Base-by-base conservation (phyloP, 345 rosid genomes). In the Gossypium ekmanianum region DNA sequence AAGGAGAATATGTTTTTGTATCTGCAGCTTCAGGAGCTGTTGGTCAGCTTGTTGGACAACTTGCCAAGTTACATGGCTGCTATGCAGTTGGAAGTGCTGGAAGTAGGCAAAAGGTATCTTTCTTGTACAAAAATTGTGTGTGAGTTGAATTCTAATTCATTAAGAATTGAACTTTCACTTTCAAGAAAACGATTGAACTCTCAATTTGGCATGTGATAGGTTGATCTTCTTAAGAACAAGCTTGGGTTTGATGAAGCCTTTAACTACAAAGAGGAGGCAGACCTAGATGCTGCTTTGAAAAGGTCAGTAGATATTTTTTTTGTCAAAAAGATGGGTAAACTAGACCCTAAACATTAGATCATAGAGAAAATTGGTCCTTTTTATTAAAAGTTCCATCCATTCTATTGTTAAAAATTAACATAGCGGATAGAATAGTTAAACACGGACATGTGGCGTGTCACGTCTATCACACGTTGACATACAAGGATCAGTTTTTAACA, bases 1-100 rank as follows among this genome's bases (percentile, higher is more conserved):
- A 81, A 73, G 93, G 88, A 26, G 93, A 91, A 0, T 75, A 59
- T 47, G 87, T 91, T 68, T 89, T 88, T 68, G 89, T 91, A 45
- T 91, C 93, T 75, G 93, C 93, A 0, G 91, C 91, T 72, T 85
- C 93, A 2, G 93, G 94, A 58, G 94, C 94, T 1, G 92, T 88
- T 9, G 94, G 94, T 24, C 94, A 90, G 74, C 91, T 90, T 80
- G 93, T 88, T 68, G 95, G 95, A 26, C 95, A 91, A 80, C 81
- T 91, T 14, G 93, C 96, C 71, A 89, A 91, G 81, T 73, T 89
- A 71, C 86, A 87, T 17, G 96, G 96, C 34, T 91, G 96, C 83
- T 81, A 83, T 44, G 89, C 89, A 13, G 93, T 89, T 84, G 96
- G 96, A 22, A 87, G 90, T 43, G 91, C 90, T 4, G 93, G 96